A percentile compares a stretch with the other conserved stretches of the same genome.
phyloP scores from a whole-genome alignment of 306 rosid genomes.

The Prunus persica region DNA sequence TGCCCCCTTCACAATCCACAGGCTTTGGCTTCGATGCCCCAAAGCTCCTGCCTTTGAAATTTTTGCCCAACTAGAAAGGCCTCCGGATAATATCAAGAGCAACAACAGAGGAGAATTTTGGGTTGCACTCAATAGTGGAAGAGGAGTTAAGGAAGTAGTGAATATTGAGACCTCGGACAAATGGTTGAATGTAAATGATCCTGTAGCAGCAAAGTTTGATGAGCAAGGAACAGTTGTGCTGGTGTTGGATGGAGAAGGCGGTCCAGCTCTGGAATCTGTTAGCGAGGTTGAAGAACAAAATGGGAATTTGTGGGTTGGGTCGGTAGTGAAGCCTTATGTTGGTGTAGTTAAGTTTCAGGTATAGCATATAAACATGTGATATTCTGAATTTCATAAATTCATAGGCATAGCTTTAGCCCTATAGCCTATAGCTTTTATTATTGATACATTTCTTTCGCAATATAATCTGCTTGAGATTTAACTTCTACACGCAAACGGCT shows the following conservation, averaged over 20 bases:
- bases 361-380: no score
- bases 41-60: constrained; percentile 4
- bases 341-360: constrained; percentile 15
- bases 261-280: constrained; percentile 29
- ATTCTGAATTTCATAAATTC: no score
- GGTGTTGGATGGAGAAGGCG: constrained; percentile 48
- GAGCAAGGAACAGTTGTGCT: constrained; percentile 30
- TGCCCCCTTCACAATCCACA: constrained; percentile 16
- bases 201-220: constrained; percentile 44
- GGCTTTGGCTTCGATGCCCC: constrained; percentile 33
- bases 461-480: no score
- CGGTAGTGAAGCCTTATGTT: constrained; percentile 40
- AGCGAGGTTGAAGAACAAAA: constrained; percentile 54
- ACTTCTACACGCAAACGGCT: no score
- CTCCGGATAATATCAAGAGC: constrained; percentile 60
- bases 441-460: no score
- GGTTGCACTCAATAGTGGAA: constrained; percentile 45
- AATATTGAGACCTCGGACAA: not conserved
- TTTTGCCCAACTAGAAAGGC: constrained; percentile 33
- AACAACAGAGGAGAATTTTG: constrained; percentile 42
- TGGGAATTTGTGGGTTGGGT: constrained; percentile 58
- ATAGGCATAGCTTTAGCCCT: no score
- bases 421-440: no score
- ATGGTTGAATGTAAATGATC: constrained; percentile 15
- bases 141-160: constrained; percentile 19